Conservation (phyloP, 1,139 yeast species). For the Blastobotrys niveus region DNA sequence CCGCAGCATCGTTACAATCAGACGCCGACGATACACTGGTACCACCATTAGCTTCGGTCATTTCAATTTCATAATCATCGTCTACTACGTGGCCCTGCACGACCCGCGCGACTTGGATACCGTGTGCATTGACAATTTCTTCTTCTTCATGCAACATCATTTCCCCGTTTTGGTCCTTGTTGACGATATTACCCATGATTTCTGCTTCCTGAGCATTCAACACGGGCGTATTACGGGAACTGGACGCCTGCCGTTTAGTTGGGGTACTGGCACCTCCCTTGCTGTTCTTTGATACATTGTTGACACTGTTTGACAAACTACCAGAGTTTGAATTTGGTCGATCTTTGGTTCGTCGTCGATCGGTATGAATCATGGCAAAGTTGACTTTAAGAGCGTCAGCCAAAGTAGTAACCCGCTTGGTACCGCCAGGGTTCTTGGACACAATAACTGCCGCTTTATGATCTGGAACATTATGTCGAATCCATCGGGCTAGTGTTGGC, state of each 20-base stretch:
- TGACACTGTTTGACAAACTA: background rate
- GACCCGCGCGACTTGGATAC: conserved; percentile 91
- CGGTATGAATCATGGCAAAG: conserved; percentile 99
- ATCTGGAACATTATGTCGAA: conserved; percentile 79
- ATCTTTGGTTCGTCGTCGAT: conserved; percentile 84
- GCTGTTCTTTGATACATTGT: background rate
- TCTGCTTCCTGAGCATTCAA: conserved; percentile 1
- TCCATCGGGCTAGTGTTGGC: conserved; percentile 95
- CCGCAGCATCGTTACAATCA: background rate
- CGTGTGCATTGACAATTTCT: conserved; percentile 63
- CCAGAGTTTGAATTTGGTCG: conserved; percentile 35
- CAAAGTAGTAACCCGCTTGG: conserved; percentile 92
- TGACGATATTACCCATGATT: background rate
- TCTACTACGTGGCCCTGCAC: conserved; percentile 97
- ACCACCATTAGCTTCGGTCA: background rate
- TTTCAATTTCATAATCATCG: conserved; percentile 56
- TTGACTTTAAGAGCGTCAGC: conserved; percentile 94
- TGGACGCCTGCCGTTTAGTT: too few relatives aligned
- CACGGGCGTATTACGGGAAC: background rate
- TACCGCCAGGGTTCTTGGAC: conserved; percentile 97
- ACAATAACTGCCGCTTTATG: conserved; percentile 80
- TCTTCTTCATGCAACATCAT: conserved; percentile 48
- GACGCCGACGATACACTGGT: background rate
- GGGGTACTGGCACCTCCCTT: too few relatives aligned
- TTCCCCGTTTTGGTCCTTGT: background rate